phyloP scores from a whole-genome alignment of 768 basidiomycete genomes.

The Calocybe gangraenosa region DNA sequence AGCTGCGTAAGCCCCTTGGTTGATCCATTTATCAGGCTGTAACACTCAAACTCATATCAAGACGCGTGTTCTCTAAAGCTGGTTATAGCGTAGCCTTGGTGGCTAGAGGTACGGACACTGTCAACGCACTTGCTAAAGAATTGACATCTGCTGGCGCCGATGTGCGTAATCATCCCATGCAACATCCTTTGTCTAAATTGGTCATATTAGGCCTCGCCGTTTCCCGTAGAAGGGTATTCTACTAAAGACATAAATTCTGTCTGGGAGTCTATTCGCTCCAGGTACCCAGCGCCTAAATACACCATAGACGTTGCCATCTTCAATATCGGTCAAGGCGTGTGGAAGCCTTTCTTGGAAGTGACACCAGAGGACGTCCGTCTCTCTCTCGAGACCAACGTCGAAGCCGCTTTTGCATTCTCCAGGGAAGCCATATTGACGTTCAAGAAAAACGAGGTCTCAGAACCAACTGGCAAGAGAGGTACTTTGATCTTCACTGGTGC shows the following conservation, averaged over 20 bases:
- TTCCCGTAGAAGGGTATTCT: slow-evolving; percentile 49
- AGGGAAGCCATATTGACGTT: slow-evolving; percentile 56
- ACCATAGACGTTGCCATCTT: slow-evolving; percentile 59
- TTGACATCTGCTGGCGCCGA: slow-evolving; percentile 1
- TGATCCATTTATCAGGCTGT: slow-evolving; percentile 1
- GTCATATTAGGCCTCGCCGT: slow-evolving; percentile 46
- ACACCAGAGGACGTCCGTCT: slow-evolving; percentile 53
- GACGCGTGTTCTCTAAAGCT: slow-evolving; percentile 54
- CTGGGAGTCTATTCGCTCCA: slow-evolving; percentile 42
- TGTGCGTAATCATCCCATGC: not conserved
- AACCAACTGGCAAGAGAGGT: slow-evolving; percentile 51
- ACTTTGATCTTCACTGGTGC: slow-evolving; percentile 72
- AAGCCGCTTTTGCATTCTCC: slow-evolving; percentile 61
- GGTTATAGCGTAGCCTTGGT: slow-evolving; percentile 68
- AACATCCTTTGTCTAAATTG: not conserved
- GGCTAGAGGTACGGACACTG: slow-evolving; percentile 48
- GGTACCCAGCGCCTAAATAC: slow-evolving; percentile 43
- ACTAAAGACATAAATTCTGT: slow-evolving; percentile 46
- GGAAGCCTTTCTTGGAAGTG: slow-evolving; percentile 65
- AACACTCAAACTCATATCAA: slow-evolving; percentile 18
- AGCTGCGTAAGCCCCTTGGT: slow-evolving; percentile 40
- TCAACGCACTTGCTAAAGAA: slow-evolving; percentile 43
- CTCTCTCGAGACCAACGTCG: slow-evolving; percentile 47
- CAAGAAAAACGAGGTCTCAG: slow-evolving; percentile 50
- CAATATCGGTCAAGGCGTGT: slow-evolving; percentile 54